Evolutionary conservation across 306 rosid species (phyloP).

Genomic region (Cucurbita argyrosperma): DNA sequence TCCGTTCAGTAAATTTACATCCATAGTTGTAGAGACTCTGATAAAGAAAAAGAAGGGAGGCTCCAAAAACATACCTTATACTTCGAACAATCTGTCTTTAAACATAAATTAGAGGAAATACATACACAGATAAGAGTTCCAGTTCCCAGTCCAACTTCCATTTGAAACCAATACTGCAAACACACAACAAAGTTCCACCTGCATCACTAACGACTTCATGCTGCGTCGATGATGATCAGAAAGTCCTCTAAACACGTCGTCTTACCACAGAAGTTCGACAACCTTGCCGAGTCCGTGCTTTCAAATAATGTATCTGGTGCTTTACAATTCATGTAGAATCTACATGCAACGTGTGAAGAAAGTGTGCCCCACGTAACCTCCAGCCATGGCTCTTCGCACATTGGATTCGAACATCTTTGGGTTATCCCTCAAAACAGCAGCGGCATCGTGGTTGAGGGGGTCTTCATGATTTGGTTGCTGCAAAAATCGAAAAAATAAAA

Average conservation of each 20-base stretch:
- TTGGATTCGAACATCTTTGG: conserved; percentile 39
- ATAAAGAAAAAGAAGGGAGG: conserved; percentile 1
- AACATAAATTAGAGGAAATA: conserved; percentile 4
- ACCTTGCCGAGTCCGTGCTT: not conserved
- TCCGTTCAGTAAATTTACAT: not conserved
- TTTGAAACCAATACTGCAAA: conserved; percentile 15
- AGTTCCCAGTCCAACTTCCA: conserved; percentile 6
- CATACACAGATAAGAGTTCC: conserved; percentile 1
- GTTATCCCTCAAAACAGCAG: conserved; percentile 38
- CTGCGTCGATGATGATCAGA: not conserved
- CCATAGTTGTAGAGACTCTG: not conserved
- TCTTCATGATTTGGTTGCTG: conserved; percentile 42
- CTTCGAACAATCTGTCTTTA: not conserved
- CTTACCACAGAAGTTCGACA: not conserved
- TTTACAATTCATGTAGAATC: conserved; percentile 1
- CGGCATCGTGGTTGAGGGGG: conserved; percentile 45
- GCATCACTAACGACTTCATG: conserved; percentile 1
- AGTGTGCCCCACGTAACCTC: conserved; percentile 45
- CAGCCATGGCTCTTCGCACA: conserved; percentile 48
- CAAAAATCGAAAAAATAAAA: not conserved
- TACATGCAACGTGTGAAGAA: conserved; percentile 36
- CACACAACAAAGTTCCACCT: conserved; percentile 18
- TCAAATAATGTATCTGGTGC: not conserved
- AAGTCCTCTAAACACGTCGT: not conserved
- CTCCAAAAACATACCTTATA: conserved; percentile 1